phyloP scores from a whole-genome alignment of 2,329 filamentous ascomycete species.

The Apiospora aurea region DNA sequence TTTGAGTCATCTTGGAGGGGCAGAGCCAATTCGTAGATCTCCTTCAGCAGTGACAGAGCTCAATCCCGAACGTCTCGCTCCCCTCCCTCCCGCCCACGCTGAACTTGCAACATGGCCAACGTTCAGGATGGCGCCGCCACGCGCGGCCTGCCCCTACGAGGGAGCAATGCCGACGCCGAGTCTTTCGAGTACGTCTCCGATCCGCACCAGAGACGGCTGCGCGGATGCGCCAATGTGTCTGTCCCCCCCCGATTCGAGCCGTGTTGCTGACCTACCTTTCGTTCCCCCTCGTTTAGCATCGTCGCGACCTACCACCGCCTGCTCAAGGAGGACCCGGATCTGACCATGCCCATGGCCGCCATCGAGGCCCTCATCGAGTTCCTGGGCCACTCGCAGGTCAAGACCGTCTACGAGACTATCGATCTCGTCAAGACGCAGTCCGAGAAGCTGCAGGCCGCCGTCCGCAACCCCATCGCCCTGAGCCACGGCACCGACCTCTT shows the following conservation, averaged over 20 bases:
- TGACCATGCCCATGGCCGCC: conserved; percentile 95
- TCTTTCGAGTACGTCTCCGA: conserved; percentile 28
- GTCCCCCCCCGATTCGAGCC: neutral
- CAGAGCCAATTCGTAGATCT: neutral
- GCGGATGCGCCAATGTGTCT: neutral
- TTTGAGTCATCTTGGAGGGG: conserved; percentile 21
- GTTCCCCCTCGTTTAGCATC: conserved; percentile 49
- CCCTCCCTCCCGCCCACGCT: neutral
- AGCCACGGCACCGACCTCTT: conserved; percentile 96
- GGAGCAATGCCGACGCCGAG: conserved; percentile 26
- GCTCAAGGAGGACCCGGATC: conserved; percentile 73
- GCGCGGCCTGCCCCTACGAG: conserved; percentile 27
- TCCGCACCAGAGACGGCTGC: neutral
- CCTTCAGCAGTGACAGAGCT: neutral
- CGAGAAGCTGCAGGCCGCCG: conserved; percentile 75
- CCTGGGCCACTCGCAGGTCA: conserved; percentile 78
- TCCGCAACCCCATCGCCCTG: conserved; percentile 89
- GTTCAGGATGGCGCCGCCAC: conserved; percentile 15
- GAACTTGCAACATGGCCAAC: conserved; percentile 22
- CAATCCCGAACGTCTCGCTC: conserved; percentile 11
- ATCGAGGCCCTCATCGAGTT: conserved; percentile 91
- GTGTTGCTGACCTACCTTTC: conserved; percentile 14
- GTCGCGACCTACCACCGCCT: conserved; percentile 62
- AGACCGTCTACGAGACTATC: conserved; percentile 93
- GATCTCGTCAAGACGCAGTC: conserved; percentile 82